Percentiles rank a stretch among this genome's conserved stretches.
phyloP scores from a whole-genome alignment of 768 basidiomycete genomes.

The Tubosaeta sp. region DNA sequence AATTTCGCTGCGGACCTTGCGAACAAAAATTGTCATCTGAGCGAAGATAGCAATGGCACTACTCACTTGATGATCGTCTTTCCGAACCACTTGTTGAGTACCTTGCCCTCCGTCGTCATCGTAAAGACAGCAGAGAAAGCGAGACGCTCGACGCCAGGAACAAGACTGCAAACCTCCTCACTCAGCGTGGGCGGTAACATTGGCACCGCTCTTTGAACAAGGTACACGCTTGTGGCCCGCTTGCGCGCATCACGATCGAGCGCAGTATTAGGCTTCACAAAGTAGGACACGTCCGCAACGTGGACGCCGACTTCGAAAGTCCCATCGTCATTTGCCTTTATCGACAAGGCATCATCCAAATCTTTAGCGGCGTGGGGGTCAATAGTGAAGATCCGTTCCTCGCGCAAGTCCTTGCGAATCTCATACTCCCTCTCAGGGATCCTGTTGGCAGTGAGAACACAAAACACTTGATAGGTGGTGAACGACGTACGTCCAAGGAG shows the following conservation, averaged over 20 bases:
- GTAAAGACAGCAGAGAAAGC: conserved; percentile 90
- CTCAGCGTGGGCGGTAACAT: conserved; percentile 95
- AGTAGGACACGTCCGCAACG: conserved; percentile 93
- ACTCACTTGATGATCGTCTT: conserved; percentile 86
- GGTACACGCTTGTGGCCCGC: conserved; percentile 94
- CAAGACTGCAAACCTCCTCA: conserved; percentile 89
- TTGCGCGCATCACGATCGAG: conserved; percentile 97
- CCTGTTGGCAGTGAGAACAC: conserved; percentile 34
- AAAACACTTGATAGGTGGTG: neutral
- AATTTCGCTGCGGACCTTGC: conserved; percentile 81
- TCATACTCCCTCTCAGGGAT: conserved; percentile 89
- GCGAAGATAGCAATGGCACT: neutral
- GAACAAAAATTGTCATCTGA: conserved; percentile 1
- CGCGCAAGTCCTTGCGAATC: conserved; percentile 81
- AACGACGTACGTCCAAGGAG: conserved; percentile 80
- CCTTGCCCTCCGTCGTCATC: conserved; percentile 73
- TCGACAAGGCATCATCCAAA: conserved; percentile 90
- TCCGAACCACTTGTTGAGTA: conserved; percentile 89
- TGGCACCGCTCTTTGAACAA: conserved; percentile 92
- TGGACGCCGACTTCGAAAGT: conserved; percentile 94
- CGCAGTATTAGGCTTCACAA: conserved; percentile 93
- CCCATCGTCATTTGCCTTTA: conserved; percentile 87
- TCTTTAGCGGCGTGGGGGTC: conserved; percentile 89
- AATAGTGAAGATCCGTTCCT: conserved; percentile 86
- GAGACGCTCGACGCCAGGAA: conserved; percentile 83